phyloP scores from a whole-genome alignment of 2,329 filamentous ascomycete species.

The Alternaria brassicae region DNA sequence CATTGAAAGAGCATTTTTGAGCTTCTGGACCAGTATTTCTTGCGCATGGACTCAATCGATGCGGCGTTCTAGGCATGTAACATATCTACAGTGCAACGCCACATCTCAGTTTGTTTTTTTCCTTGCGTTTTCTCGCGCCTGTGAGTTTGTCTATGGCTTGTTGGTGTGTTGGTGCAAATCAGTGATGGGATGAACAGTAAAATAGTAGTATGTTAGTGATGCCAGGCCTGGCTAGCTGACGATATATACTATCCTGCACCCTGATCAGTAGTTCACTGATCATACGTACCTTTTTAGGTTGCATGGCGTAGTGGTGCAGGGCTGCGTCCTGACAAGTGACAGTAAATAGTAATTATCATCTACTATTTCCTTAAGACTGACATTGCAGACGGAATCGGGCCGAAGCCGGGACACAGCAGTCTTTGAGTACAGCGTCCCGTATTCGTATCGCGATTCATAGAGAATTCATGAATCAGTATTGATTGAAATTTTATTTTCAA shows the following conservation, averaged over 20 bases:
- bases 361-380: no score
- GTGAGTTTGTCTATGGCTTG: not conserved
- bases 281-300: no score
- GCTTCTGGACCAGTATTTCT: not conserved
- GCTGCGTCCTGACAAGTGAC: no score
- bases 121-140: not conserved
- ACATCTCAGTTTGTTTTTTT: not conserved
- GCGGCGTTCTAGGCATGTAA: not conserved
- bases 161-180: not conserved
- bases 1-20: not conserved
- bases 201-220: no score
- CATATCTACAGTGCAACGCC: not conserved
- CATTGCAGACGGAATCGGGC: no score
- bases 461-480: not conserved
- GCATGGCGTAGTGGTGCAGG: no score
- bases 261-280: no score
- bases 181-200: no score
- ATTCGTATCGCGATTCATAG: not conserved
- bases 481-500: not conserved
- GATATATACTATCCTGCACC: no score
- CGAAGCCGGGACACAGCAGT: no score
- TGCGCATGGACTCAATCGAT: not conserved
- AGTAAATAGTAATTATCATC: no score
- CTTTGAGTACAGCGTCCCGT: not conserved
- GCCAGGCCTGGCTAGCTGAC: no score